Evolutionary conservation across 1,139 yeast species (phyloP).

Genomic region (Pneumocystis canis): DNA sequence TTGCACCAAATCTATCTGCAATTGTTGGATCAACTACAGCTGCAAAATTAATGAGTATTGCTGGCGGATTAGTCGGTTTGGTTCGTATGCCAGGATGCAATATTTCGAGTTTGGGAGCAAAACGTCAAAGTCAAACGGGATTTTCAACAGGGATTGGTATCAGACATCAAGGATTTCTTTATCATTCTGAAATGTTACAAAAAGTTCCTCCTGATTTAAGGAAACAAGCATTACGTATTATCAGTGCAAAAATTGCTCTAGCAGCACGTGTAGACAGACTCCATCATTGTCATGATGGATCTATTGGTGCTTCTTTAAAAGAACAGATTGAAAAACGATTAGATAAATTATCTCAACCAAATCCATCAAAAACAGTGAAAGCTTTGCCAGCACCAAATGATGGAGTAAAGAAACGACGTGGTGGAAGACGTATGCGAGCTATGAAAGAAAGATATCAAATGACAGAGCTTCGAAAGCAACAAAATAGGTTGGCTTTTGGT

Average conservation of each 20-base stretch:
- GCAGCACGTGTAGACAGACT: constrained; percentile 72
- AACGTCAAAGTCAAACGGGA: constrained; percentile 35
- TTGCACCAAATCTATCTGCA: constrained; percentile 71
- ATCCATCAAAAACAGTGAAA: constrained; percentile 50
- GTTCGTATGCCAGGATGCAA: constrained; percentile 72
- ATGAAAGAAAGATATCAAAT: constrained; percentile 66
- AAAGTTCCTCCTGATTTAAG: constrained; percentile 42
- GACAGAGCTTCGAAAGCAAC: constrained; percentile 71
- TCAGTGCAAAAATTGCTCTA: constrained; percentile 63
- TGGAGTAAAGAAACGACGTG: constrained; percentile 64
- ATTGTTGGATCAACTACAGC: constrained; percentile 62
- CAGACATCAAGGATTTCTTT: constrained; percentile 47
- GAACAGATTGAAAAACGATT: constrained; percentile 48
- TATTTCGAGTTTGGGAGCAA: constrained; percentile 61
- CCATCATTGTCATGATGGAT: constrained; percentile 33
- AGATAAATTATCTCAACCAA: constrained; percentile 64
- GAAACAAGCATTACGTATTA: constrained; percentile 59
- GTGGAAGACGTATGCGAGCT: constrained; percentile 68
- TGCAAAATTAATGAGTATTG: constrained; percentile 53
- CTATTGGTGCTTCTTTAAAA: constrained; percentile 42
- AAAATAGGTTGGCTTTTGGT: constrained; percentile 75
- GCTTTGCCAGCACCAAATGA: constrained; percentile 80
- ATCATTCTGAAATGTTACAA: constrained; percentile 25
- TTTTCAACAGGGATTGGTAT: constrained; percentile 31
- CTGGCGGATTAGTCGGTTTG: constrained; percentile 59